A percentile compares a stretch with the other conserved stretches of the same genome.
Conservation (phyloP, 225 moss, liverwort and hornwort species). For the Takakia lepidozioides region DNA sequence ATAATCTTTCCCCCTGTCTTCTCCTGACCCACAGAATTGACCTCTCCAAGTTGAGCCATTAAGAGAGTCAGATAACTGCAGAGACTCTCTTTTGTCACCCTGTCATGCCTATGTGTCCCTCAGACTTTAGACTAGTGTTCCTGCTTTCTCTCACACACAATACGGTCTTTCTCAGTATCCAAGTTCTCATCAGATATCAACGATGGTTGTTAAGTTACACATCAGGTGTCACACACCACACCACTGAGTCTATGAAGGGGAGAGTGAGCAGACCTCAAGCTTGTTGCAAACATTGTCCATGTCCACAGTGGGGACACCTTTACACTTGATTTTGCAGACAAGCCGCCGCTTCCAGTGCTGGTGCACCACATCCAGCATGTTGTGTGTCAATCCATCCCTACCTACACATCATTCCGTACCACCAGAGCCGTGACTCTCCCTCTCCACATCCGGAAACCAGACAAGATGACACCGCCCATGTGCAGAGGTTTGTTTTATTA, state of each 20-base stretch:
- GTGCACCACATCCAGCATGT: slow-evolving; percentile 85
- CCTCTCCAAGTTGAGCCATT: slow-evolving; percentile 4
- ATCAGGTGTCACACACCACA: too few relatives aligned
- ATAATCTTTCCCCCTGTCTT: slow-evolving; percentile 81
- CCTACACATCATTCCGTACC: slow-evolving; percentile 33
- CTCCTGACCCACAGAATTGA: slow-evolving; percentile 35
- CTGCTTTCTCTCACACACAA: too few relatives aligned
- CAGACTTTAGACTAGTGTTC: too few relatives aligned
- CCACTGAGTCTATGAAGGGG: too few relatives aligned
- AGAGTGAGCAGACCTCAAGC: slow-evolving; percentile 54
- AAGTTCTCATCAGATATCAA: too few relatives aligned
- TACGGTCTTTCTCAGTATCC: too few relatives aligned
- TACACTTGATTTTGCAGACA: slow-evolving; percentile 87
- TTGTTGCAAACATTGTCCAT: slow-evolving; percentile 83
- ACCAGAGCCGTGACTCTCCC: slow-evolving; percentile 3
- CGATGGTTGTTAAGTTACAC: too few relatives aligned
- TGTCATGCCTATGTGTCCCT: too few relatives aligned
- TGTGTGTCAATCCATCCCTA: slow-evolving; percentile 96
- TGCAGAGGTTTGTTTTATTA: too few relatives aligned
- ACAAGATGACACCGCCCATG: too few relatives aligned
- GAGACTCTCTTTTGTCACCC: too few relatives aligned
- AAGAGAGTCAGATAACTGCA: neutral
- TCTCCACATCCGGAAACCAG: slow-evolving; percentile 1
- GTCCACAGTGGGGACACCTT: slow-evolving; percentile 97
- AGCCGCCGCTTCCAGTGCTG: slow-evolving; percentile 93